phyloP scores from a whole-genome alignment of 768 basidiomycete species.

The Auricularia sp. region DNA sequence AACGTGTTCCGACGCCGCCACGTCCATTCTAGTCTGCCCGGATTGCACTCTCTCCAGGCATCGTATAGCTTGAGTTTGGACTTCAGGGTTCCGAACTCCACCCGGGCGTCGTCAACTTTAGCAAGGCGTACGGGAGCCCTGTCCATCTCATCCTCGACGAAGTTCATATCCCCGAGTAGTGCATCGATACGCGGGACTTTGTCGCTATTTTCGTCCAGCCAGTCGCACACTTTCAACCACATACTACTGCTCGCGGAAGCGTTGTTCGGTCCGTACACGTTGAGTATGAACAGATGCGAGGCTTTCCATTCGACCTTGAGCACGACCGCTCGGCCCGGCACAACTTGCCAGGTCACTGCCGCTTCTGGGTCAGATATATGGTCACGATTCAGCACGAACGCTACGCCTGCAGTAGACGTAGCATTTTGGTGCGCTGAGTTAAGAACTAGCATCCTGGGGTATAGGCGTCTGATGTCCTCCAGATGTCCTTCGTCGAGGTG shows the following conservation, averaged over 20 bases:
- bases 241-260: not conserved
- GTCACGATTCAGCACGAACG: not conserved
- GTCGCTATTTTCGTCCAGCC: not conserved
- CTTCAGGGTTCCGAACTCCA: not conserved
- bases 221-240: not conserved
- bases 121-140: not conserved
- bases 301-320: not conserved
- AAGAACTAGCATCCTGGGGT: not conserved
- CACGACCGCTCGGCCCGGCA: not conserved
- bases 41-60: not conserved
- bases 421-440: not conserved
- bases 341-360: not conserved
- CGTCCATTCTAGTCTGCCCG: not conserved
- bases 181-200: not conserved
- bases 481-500: not conserved
- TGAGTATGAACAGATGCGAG: not conserved
- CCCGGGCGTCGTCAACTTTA: not conserved
- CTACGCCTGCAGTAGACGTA: not conserved
- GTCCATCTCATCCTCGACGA: not conserved
- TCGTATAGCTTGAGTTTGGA: not conserved
- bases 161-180: not conserved
- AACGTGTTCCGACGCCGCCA: not conserved
- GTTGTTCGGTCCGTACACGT: not conserved
- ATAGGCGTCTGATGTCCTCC: not conserved
- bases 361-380: not conserved